phyloP scores from a whole-genome alignment of 208 protist genomes.

The Vickermania spadyakhi region DNA sequence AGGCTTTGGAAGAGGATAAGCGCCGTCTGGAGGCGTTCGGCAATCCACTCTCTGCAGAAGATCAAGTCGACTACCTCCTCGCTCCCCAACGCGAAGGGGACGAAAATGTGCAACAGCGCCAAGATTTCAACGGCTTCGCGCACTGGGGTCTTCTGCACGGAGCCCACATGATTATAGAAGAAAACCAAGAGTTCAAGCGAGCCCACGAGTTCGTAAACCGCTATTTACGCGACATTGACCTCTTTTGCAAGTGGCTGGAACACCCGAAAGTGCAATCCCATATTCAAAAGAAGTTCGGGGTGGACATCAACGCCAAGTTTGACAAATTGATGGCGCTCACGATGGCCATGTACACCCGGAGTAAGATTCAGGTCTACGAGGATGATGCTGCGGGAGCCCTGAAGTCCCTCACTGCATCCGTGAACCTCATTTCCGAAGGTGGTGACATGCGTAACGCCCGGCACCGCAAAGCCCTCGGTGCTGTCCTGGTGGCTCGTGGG shows the following conservation, averaged over 20 bases:
- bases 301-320: conserved; percentile 79
- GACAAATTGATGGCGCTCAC: conserved; percentile 83
- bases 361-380: conserved; percentile 85
- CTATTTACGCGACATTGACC: conserved; percentile 84
- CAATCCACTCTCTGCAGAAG: conserved; percentile 79
- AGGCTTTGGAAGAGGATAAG: conserved; percentile 78
- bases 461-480: conserved; percentile 75
- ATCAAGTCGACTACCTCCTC: conserved; percentile 79
- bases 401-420: conserved; percentile 72
- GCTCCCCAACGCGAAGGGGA: conserved; percentile 73
- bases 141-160: conserved; percentile 85
- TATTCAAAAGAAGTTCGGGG: conserved; percentile 80
- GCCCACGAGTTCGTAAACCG: conserved; percentile 86
- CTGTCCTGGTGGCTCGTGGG: conserved; percentile 62
- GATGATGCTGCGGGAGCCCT: conserved; percentile 78
- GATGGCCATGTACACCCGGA: conserved; percentile 81
- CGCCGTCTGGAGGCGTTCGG: conserved; percentile 78
- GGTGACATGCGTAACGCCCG: conserved; percentile 52
- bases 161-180: conserved; percentile 79
- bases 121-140: conserved; percentile 86
- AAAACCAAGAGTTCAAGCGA: conserved; percentile 79
- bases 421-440: conserved; percentile 63
- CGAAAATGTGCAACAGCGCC: conserved; percentile 70
- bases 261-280: conserved; percentile 84
- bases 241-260: conserved; percentile 88